These are phyloP conservation scores for Mortierella sp. DNA, from an alignment of 371 early-diverging fungal genomes.

Conservation along the genomic window DNA sequence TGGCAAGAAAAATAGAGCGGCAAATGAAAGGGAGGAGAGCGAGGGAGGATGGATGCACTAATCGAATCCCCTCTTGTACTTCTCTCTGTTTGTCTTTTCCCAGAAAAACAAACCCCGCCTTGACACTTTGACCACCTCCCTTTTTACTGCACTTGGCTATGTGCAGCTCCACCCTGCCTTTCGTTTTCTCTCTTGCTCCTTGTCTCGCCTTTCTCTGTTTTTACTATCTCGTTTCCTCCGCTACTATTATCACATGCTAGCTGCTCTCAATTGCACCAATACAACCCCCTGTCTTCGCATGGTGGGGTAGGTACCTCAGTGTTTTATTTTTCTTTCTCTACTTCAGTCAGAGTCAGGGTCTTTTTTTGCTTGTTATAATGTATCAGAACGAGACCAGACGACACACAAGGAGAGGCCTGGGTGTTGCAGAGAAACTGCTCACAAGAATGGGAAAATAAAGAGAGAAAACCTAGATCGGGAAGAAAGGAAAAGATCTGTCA, in stretches of 20 bases:
- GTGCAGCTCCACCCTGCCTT: not conserved
- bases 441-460: not conserved
- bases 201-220: not conserved
- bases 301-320: slow-evolving; percentile 9
- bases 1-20: not conserved
- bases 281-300: not conserved
- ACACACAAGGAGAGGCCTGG: not conserved
- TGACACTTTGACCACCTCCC: not conserved
- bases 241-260: not conserved
- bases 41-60: not conserved
- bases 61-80: not conserved
- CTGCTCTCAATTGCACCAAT: not conserved
- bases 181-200: not conserved
- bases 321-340: not conserved
- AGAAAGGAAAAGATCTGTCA: not conserved
- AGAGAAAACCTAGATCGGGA: not conserved
- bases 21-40: not conserved
- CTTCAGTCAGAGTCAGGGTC: not conserved
- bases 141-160: not conserved
- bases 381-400: not conserved
- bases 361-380: not conserved
- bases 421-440: not conserved
- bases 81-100: not conserved
- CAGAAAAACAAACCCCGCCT: not conserved
- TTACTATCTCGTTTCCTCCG: not conserved